Base-by-base conservation (phyloP, 2,329 filamentous ascomycete species). In the Capronia americana region DNA sequence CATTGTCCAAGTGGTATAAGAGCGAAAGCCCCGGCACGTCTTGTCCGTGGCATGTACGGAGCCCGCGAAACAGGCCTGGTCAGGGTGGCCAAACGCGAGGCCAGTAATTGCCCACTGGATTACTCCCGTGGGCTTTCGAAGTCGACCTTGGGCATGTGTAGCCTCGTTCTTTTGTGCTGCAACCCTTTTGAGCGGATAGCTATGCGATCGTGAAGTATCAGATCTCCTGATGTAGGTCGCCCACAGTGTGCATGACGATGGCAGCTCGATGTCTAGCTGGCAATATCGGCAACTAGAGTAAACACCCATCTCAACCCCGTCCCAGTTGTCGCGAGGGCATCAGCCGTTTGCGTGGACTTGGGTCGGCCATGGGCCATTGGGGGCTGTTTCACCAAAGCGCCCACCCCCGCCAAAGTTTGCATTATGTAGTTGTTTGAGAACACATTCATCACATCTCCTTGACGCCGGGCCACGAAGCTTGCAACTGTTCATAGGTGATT, bases 41-140 rank as follows among this genome's bases (percentile, higher is more conserved):
- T 48, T 60, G 57, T 32, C 20, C 57, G 32, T 60, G 57, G 57
- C 24, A 10, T 60, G 57, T 46, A 60, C 2, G 32, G 32, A 12
- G 32, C 12, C 12, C 12, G 57, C 57, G 38, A 50, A 34, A 50
- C 57, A 26, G 17, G 4, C 10, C 56, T 58, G 14, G 23, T 58
- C 30, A 26, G 56, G 56, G 56, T 58, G 4, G 56, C 20, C 34
- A 23, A 44, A 60, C 26, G 57, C 57, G 46, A 30, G 24, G 28
- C 48, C 20, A 14, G 23, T 24, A 48, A 30, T 60, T 17, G 57
- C 24, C 38, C 41, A 34, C 41, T 48, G 11, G 4, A 60, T 60
- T 24, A 51, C 57, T 60, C 57, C 38, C 30, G 57, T 60, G 34
- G 57, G 41, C 51, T 48, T 32, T 34, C 17, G 17, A 59, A 51